Conservation (phyloP, 257 asterid genomes). For the Fraxinus pennsylvanica region DNA sequence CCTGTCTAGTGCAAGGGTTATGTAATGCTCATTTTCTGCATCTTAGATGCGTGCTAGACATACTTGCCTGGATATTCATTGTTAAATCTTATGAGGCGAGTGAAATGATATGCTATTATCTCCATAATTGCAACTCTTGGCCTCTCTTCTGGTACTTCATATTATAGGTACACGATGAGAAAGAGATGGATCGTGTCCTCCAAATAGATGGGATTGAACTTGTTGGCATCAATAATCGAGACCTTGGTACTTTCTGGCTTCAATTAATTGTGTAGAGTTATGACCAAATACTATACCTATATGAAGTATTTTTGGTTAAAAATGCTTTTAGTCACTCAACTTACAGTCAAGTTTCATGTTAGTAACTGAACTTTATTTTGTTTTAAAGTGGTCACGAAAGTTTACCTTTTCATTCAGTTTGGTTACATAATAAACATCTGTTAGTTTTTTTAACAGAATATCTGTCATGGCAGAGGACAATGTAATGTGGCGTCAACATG, state of each 20-base stretch:
- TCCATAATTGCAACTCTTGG: constrained; percentile 15
- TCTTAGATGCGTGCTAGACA: neutral
- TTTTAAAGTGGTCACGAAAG: neutral
- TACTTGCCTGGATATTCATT: neutral
- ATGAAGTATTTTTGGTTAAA: neutral
- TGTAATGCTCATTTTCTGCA: neutral
- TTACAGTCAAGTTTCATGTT: neutral
- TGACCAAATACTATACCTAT: neutral
- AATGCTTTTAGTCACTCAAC: neutral
- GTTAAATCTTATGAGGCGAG: neutral
- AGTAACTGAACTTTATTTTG: neutral
- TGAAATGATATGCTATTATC: neutral
- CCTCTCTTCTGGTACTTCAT: constrained; percentile 20
- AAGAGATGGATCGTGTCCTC: constrained; percentile 83
- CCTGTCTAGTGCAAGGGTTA: neutral
- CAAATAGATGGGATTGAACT: constrained; percentile 76
- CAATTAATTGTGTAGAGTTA: neutral
- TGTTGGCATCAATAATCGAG: constrained; percentile 85
- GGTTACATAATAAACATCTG: neutral
- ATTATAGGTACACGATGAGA: constrained; percentile 87
- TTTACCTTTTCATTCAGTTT: too few species aligned
- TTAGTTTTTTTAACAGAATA: neutral
- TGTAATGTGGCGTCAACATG: neutral
- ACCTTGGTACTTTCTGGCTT: constrained; percentile 56
- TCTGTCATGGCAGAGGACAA: neutral